Evolutionary conservation across 83 land plant genomes (phyloP).

Genomic region (Diphasiastrum complanatum): DNA sequence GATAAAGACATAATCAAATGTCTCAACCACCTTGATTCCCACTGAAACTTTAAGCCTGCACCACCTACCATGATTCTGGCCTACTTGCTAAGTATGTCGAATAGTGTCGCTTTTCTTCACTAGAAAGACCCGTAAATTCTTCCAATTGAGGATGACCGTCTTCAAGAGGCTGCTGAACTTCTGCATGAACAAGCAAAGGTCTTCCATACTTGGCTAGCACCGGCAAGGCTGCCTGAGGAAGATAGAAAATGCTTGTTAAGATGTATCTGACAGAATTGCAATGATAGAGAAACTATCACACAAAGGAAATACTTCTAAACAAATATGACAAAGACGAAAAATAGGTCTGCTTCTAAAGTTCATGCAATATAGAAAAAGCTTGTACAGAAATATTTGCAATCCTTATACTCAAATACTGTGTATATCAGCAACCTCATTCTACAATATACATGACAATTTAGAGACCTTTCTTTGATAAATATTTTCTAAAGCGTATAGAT

Average conservation of each 20-base stretch:
- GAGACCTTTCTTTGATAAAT: not conserved
- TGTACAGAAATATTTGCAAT: not conserved
- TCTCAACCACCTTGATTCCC: not conserved
- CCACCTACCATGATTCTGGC: constrained; percentile 69
- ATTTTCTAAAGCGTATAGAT: not conserved
- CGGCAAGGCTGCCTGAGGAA: constrained; percentile 54
- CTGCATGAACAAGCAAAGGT: constrained; percentile 93
- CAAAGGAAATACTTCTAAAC: not conserved
- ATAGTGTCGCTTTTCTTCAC: constrained; percentile 40
- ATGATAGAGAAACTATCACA: too few relatives aligned
- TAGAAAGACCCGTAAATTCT: constrained; percentile 4
- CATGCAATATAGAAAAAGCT: too few relatives aligned
- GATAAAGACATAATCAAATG: not conserved
- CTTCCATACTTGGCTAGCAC: constrained; percentile 67
- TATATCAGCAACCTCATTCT: not conserved
- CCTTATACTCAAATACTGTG: not conserved
- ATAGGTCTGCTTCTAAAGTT: not conserved
- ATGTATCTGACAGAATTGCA: constrained; percentile 2
- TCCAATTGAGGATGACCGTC: constrained; percentile 6
- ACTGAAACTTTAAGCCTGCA: not conserved
- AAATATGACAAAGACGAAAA: not conserved
- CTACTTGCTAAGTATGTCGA: constrained; percentile 69
- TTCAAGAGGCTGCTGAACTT: constrained; percentile 42
- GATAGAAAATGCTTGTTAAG: too few relatives aligned
- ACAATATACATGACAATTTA: not conserved